phyloP scores from a whole-genome alignment of 345 rosid species.

The Syzygium oleosum region DNA sequence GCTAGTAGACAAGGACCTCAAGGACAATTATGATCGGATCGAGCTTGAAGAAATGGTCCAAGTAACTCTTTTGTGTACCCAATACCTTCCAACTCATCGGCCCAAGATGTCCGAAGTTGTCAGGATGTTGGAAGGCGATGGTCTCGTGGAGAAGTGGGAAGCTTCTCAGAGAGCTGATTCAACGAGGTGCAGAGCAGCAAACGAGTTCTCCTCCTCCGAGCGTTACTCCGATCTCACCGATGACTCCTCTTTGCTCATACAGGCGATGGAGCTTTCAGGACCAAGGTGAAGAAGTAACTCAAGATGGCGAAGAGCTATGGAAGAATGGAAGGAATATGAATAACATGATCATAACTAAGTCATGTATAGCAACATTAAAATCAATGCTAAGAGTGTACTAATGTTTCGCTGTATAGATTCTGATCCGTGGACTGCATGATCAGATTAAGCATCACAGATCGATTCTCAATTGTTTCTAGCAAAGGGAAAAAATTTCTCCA shows the following conservation, averaged over 20 bases:
- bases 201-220: constrained; percentile 70
- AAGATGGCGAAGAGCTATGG: not conserved
- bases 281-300: constrained; percentile 47
- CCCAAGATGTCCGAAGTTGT: constrained; percentile 97
- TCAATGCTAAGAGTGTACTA: not conserved
- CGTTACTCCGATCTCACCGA: constrained; percentile 85
- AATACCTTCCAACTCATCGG: constrained; percentile 69
- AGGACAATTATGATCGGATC: constrained; percentile 52
- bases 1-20: constrained; percentile 80
- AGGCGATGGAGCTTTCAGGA: constrained; percentile 96
- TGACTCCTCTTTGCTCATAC: constrained; percentile 67
- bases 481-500: not conserved
- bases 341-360: not conserved
- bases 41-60: constrained; percentile 85
- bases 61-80: constrained; percentile 83
- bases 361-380: not conserved
- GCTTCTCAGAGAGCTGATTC: constrained; percentile 78
- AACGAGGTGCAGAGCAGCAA: constrained; percentile 43
- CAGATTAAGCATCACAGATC: too few relatives aligned
- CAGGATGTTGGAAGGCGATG: constrained; percentile 95
- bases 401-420: not conserved
- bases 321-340: not conserved
- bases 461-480: not conserved
- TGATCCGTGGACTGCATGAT: not conserved
- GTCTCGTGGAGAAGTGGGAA: constrained; percentile 94